A percentile compares a stretch with the other conserved stretches of the same genome.
Conservation (phyloP, 2,329 filamentous ascomycete species). For the Ceratocystiopsis minuta region DNA sequence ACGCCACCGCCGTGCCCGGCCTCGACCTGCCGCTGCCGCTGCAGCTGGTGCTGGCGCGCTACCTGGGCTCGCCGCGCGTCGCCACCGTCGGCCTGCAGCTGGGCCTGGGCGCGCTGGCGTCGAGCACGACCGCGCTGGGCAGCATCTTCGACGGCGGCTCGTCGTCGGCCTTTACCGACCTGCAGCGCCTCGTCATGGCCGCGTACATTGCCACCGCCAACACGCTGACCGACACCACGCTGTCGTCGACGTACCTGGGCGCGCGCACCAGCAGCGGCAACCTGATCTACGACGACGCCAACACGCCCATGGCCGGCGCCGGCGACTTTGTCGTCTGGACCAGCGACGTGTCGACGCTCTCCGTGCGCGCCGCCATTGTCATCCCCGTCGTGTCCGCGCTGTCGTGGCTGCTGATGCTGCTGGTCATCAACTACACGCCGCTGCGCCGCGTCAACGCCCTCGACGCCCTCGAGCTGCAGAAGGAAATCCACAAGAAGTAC, state of each 20-base stretch:
- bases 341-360: slow-evolving; percentile 12
- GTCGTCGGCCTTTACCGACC: slow-evolving; percentile 11
- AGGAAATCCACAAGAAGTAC: slow-evolving; percentile 7
- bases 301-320: slow-evolving; percentile 10
- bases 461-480: slow-evolving; percentile 8
- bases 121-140: slow-evolving; percentile 9
- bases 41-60: slow-evolving; percentile 7
- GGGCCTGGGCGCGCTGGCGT: slow-evolving; percentile 9
- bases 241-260: slow-evolving; percentile 6
- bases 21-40: slow-evolving; percentile 9
- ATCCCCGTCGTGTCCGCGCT: slow-evolving; percentile 7
- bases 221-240: slow-evolving; percentile 12
- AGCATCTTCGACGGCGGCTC: slow-evolving; percentile 12
- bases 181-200: slow-evolving; percentile 13
- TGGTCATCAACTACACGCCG: slow-evolving; percentile 6
- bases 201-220: slow-evolving; percentile 13
- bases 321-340: slow-evolving; percentile 14
- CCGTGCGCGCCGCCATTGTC: slow-evolving; percentile 12
- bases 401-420: slow-evolving; percentile 7
- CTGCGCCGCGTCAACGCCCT: slow-evolving; percentile 5
- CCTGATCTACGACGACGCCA: slow-evolving; percentile 6
- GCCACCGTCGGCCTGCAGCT: slow-evolving; percentile 9
- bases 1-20: slow-evolving; percentile 10
- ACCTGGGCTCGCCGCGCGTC: slow-evolving; percentile 10
- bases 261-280: slow-evolving; percentile 3